Evolutionary conservation across 495 filamentous ascomycete genomes (phyloP), one percentile per base, ranked within the genome.

Genomic region (Xylaria scruposa): DNA sequence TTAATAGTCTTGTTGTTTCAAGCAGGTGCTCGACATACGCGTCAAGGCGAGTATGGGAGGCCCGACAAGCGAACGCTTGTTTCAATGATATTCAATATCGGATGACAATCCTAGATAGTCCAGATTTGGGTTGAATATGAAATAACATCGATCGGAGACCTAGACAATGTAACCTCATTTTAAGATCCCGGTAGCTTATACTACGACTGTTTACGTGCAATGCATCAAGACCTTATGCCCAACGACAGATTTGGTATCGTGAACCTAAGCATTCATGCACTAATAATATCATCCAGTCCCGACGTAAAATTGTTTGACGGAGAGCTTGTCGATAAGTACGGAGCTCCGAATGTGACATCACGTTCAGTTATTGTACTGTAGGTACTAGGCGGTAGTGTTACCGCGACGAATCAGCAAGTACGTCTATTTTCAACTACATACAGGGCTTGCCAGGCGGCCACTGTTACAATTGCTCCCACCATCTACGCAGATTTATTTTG

Each of bases 41-140:
- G 9, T 17, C 5, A 63, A 36, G 26, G 26, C 19, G 38, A 71
- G 8, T 36, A 70, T 42, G 44, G 58, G 38, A 47, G 46, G 44
- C 59, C 31, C 46, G 44, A 63, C 47, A 38, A 62, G n/a, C 44
- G 58, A 70, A 40, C 31, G 31, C n/a, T 49, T 70, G 59, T 53
- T 44, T 46, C 42, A 54, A 42, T 31, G 31, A 63, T 29, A 21
- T 29, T 70, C 33, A 13, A 62, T 40, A 60, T 54, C 56, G 58
- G 68, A 70, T 46, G 56, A 54, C 46, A 54, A 62, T 49, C 59
- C 58, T 46, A 59, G 49, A 36, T n/a, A 44, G 60, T 63, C 24
- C 19, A 44, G 29, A 29, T 47, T 24, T 29, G 19, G 36, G 19
- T 24, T 44, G 38, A 40, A 61, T 49, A 60, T 40, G 24, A 24